Evolutionary conservation across 2,329 filamentous ascomycete genomes (phyloP).

Genomic region (Huntiella abstrusa): DNA sequence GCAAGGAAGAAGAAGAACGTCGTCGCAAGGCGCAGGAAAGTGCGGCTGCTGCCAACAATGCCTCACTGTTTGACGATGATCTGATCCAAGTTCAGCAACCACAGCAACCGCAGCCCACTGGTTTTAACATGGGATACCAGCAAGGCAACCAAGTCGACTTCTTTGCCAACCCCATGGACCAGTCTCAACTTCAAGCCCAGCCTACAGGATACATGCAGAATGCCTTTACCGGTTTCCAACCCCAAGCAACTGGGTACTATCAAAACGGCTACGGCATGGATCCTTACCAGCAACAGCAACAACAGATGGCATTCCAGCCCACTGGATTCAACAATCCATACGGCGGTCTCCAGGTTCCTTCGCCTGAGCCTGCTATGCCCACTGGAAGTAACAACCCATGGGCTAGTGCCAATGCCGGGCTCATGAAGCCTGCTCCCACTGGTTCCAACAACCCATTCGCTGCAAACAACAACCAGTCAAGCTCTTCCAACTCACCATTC

Average conservation of each 20-base stretch:
- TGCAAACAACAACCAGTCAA: constrained; percentile 13
- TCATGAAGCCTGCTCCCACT: constrained; percentile 65
- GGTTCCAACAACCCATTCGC: constrained; percentile 98
- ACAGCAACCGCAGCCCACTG: constrained; percentile 57
- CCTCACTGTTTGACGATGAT: constrained; percentile 75
- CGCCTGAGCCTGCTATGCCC: constrained; percentile 44
- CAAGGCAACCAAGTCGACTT: constrained; percentile 93
- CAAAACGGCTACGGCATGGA: constrained; percentile 55
- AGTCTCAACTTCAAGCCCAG: constrained; percentile 55
- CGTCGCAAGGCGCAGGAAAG: constrained; percentile 64
- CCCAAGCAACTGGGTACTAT: constrained; percentile 37
- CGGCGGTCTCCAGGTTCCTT: constrained; percentile 22
- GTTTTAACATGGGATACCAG: constrained; percentile 93
- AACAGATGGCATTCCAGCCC: constrained; percentile 21
- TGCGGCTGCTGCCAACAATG: constrained; percentile 48
- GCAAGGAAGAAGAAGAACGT: constrained; percentile 83
- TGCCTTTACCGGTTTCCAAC: constrained; percentile 34
- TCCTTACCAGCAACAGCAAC: constrained; percentile 39
- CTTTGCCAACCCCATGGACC: constrained; percentile 85
- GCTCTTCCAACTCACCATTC: constrained; percentile 40
- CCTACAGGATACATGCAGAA: constrained; percentile 52
- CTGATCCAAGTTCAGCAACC: constrained; percentile 31
- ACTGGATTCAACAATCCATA: constrained; percentile 36
- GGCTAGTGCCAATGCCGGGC: constrained; percentile 43
- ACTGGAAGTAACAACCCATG: constrained; percentile 90